Conservation (phyloP, 805 yeast genomes). For the Nakazawaea ernobii region DNA sequence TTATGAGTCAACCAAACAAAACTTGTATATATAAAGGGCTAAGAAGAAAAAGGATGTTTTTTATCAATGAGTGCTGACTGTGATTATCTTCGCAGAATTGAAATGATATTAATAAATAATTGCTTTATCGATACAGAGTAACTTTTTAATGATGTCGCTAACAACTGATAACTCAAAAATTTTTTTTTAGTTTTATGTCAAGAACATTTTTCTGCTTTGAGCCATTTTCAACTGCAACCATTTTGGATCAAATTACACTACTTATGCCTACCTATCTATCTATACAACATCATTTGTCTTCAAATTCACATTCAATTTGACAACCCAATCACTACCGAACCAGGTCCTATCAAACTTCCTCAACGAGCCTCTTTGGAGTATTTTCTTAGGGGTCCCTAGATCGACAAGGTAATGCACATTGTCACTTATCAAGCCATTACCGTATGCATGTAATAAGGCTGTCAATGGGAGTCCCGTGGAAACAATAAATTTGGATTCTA, state of each 20-base stretch:
- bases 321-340: conserved; percentile 20
- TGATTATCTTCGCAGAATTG: too few species aligned
- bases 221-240: neutral
- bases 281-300: neutral
- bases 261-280: neutral
- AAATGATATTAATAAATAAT: too few species aligned
- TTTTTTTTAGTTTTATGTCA: neutral
- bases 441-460: conserved; percentile 56
- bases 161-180: neutral
- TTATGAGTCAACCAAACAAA: too few species aligned
- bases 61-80: too few species aligned
- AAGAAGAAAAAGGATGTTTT: too few species aligned
- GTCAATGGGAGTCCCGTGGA: conserved; percentile 71
- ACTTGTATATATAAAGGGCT: too few species aligned
- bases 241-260: neutral
- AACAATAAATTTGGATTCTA: conserved; percentile 52
- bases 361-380: conserved; percentile 36
- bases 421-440: conserved; percentile 46
- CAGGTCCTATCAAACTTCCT: conserved; percentile 40
- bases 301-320: conserved; percentile 16
- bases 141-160: neutral
- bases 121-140: neutral
- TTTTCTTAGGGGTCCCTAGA: conserved; percentile 61
- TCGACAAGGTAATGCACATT: conserved; percentile 59
- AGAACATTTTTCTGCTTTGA: neutral